These are phyloP conservation scores for Alternaria arborescens DNA, from an alignment of 2,329 filamentous ascomycete species.

Conservation along the genomic window DNA sequence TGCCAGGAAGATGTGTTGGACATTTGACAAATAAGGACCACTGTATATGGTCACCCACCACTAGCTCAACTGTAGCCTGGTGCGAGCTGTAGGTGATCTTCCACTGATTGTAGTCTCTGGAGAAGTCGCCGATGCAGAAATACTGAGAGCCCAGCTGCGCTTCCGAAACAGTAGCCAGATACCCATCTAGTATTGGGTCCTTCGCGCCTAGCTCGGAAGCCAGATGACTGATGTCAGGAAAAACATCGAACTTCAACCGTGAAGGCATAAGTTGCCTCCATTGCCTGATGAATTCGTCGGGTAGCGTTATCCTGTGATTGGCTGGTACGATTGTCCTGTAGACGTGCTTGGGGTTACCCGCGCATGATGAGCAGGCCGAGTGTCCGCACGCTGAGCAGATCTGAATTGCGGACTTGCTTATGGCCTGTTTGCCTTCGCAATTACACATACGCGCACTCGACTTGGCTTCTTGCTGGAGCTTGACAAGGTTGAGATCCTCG, in stretches of 20 bases:
- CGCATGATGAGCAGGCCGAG: constrained; percentile 63
- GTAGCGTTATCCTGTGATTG: constrained; percentile 44
- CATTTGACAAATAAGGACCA: constrained; percentile 61
- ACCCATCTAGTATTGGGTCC: constrained; percentile 7
- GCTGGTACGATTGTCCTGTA: constrained; percentile 42
- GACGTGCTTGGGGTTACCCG: constrained; percentile 62
- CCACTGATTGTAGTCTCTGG: constrained; percentile 50
- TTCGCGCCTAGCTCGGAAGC: not conserved
- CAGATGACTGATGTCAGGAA: constrained; percentile 22
- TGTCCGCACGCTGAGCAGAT: constrained; percentile 63
- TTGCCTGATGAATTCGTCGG: constrained; percentile 55
- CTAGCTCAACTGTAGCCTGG: constrained; percentile 52
- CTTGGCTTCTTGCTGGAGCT: constrained; percentile 33
- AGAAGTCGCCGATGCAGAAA: constrained; percentile 30
- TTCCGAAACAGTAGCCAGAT: constrained; percentile 18
- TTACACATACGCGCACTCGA: constrained; percentile 60
- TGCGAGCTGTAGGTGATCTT: constrained; percentile 53
- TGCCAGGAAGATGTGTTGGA: constrained; percentile 47
- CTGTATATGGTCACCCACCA: constrained; percentile 46
- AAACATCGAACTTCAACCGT: constrained; percentile 26
- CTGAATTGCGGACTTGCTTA: constrained; percentile 54
- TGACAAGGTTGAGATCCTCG: constrained; percentile 18
- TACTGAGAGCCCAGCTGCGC: constrained; percentile 12
- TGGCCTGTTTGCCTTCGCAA: constrained; percentile 62
- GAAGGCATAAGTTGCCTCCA: constrained; percentile 47